Conservation (phyloP, 1,284 basidiomycete genomes). For the Coniferiporia sulphurascens region DNA sequence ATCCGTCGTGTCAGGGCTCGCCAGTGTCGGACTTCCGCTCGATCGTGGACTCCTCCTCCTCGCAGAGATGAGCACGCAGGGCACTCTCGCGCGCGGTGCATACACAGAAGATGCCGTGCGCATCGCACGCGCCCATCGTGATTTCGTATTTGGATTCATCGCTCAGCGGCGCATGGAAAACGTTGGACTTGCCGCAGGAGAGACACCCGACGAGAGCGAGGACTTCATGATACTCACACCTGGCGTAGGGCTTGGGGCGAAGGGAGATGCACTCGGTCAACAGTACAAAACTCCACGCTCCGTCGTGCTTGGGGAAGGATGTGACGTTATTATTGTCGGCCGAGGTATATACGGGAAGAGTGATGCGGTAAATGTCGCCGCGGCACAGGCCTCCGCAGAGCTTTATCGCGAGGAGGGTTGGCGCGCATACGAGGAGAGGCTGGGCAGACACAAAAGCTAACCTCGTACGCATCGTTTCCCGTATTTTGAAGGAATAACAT, state of each 20-base stretch:
- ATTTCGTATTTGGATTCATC: slow-evolving; percentile 96
- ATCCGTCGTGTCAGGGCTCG: slow-evolving; percentile 85
- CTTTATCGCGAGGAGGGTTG: slow-evolving; percentile 86
- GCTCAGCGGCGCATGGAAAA: slow-evolving; percentile 82
- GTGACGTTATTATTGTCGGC: slow-evolving; percentile 98
- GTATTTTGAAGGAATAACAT: too few relatives aligned
- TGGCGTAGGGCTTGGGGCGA: slow-evolving; percentile 83
- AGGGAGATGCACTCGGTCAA: slow-evolving; percentile 90
- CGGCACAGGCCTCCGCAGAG: slow-evolving; percentile 69
- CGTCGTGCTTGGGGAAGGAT: slow-evolving; percentile 82
- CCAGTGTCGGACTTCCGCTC: slow-evolving; percentile 80
- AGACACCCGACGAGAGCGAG: slow-evolving; percentile 36
- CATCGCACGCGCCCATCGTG: slow-evolving; percentile 76
- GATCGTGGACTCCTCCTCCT: slow-evolving; percentile 87
- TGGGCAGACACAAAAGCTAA: background rate
- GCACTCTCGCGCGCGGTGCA: slow-evolving; percentile 76
- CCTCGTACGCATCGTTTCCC: background rate
- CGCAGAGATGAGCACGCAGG: slow-evolving; percentile 95
- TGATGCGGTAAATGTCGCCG: slow-evolving; percentile 50
- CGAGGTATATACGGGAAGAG: slow-evolving; percentile 88
- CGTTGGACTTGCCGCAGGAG: slow-evolving; percentile 37
- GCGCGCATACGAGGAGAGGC: slow-evolving; percentile 65
- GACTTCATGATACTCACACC: slow-evolving; percentile 94
- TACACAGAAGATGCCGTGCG: slow-evolving; percentile 86
- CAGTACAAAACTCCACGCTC: slow-evolving; percentile 92